Evolutionary conservation across 2,329 filamentous ascomycete genomes (phyloP).

Genomic region (Colletotrichum kahawae): DNA sequence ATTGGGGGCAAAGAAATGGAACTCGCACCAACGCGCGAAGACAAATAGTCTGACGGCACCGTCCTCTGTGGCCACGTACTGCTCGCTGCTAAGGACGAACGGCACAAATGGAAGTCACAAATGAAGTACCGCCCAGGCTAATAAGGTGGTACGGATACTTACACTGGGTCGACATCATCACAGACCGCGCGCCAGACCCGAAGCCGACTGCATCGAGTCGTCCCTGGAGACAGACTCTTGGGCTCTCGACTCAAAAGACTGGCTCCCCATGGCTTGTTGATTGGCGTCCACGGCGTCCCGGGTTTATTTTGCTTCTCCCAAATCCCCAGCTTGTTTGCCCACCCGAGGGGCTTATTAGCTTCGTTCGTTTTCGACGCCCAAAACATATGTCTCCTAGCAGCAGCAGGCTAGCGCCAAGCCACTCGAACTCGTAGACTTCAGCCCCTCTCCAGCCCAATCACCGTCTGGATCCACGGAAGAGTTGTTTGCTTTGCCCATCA

Average conservation of each 20-base stretch:
- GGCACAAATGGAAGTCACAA: neutral
- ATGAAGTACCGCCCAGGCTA: neutral
- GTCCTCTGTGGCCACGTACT: neutral
- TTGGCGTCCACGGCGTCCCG: neutral
- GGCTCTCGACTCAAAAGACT: neutral
- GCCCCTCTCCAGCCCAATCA: constrained; percentile 3
- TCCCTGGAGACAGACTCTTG: neutral
- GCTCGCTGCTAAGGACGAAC: neutral
- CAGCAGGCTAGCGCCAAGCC: constrained; percentile 12
- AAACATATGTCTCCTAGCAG: neutral
- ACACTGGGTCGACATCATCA: neutral
- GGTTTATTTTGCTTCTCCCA: neutral
- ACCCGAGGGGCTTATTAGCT: neutral
- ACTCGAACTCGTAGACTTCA: neutral
- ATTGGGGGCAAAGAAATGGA: neutral
- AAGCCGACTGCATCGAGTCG: neutral
- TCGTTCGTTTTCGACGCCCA: neutral
- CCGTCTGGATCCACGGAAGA: neutral
- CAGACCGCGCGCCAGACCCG: neutral
- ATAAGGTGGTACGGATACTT: neutral
- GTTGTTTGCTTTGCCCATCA: neutral
- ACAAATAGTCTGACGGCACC: neutral
- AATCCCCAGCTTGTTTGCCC: neutral
- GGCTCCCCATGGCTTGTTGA: neutral
- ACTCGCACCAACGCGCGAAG: neutral